Evolutionary conservation across 2,329 filamentous ascomycete genomes (phyloP).

Genomic region (Cercospora zeae-maydis): DNA sequence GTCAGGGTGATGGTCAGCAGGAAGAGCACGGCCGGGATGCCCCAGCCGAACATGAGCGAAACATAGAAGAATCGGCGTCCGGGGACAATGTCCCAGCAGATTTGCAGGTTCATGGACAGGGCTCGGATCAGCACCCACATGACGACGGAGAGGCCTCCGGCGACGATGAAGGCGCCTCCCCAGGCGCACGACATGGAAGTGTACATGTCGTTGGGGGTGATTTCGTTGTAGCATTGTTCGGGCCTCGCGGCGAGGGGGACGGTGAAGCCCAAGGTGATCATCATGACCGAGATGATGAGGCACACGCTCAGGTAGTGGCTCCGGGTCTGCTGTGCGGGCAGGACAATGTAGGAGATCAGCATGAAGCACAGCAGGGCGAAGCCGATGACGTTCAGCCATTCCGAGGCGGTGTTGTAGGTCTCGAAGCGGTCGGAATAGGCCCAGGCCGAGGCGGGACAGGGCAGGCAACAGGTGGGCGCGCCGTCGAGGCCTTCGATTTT

Average conservation of each 20-base stretch:
- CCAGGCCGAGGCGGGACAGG: slow-evolving; percentile 84
- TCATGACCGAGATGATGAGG: slow-evolving; percentile 67
- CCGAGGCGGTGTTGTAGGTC: slow-evolving; percentile 62
- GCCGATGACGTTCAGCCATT: slow-evolving; percentile 76
- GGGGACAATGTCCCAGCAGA: slow-evolving; percentile 93
- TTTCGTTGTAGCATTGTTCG: slow-evolving; percentile 78
- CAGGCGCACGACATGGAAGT: slow-evolving; percentile 78
- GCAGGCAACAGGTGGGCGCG: slow-evolving; percentile 71
- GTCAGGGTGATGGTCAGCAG: slow-evolving; percentile 75
- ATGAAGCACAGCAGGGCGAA: slow-evolving; percentile 71
- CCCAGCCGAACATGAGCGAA: slow-evolving; percentile 78
- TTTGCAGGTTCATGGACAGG: slow-evolving; percentile 84
- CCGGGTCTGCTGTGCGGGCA: slow-evolving; percentile 85
- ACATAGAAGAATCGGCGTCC: slow-evolving; percentile 86
- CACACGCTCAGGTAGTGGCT: slow-evolving; percentile 92
- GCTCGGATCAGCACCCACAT: slow-evolving; percentile 91
- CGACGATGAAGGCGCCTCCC: slow-evolving; percentile 79
- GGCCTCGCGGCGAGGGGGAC: slow-evolving; percentile 77
- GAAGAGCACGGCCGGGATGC: slow-evolving; percentile 72
- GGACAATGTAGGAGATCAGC: slow-evolving; percentile 70
- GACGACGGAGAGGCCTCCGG: slow-evolving; percentile 78
- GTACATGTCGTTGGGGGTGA: slow-evolving; percentile 91
- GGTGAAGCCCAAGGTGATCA: slow-evolving; percentile 91
- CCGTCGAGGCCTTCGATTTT: slow-evolving; percentile 41
- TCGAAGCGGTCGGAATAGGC: slow-evolving; percentile 57